Base-by-base conservation (phyloP, 306 rosid species). In the Sphenostylis stenocarpa region DNA sequence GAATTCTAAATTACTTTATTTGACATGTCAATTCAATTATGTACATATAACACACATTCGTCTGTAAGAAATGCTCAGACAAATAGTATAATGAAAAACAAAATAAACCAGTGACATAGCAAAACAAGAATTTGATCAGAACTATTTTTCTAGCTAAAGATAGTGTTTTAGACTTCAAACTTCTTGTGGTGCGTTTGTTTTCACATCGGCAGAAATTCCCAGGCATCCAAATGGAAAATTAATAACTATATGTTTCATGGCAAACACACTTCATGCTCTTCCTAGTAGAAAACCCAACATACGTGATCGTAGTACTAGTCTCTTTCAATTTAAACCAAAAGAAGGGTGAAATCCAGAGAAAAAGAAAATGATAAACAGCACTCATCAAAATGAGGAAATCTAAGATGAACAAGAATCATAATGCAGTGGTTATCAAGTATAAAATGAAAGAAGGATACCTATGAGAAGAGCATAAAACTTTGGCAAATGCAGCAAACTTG, bases 401-500 rank as follows among this genome's bases (percentile, higher is more conserved):
- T 16, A 58, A 20, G 55, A 29, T 48, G 38, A 52, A 21, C 41
- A 72, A 48, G n/a, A 56, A 51, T 15, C 24, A 11, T 67, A 39
- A 64, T 63, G 45, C 72, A 56, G 45, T 28, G 53, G 53, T 7
- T 26, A 31, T 51, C 77, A 72, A 62, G 68, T 16, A 76, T 2
- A 28, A 26, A 75, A 76, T 2, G 34, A 26, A 75, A 76, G 62
- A 26, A 19, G 71, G 88, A 56, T 55, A 92, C 96, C 97, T 75
- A 82, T 87, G 70, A 87, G 56, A 82, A 94, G 95, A 61, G 90
- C 78, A 77, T 83, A 89, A 52, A 88, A 82, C 93, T 94, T 94
- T 14, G 98, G 90, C 79, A 92, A 53, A 62, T 85, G 89, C 75
- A 94, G 84, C 85, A 90, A 81, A 80, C 78, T 86, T 56, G 81